Evolutionary conservation across 257 asterid species (phyloP), one percentile per base, ranked within the genome.

Genomic region (Gardenia jasminoides): DNA sequence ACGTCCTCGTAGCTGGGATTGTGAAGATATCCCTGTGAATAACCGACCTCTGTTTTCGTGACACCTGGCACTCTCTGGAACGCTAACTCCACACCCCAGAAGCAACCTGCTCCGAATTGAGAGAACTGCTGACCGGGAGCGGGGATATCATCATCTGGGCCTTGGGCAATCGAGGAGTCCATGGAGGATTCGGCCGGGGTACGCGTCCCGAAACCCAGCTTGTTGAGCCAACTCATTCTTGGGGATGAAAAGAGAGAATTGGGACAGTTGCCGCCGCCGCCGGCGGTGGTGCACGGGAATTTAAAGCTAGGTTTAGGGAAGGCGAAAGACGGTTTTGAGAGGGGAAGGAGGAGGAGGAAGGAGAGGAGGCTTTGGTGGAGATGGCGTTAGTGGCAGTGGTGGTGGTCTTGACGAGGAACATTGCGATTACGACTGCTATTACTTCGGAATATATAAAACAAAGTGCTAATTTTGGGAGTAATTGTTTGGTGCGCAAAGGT

Each of bases 71-170:
- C 93, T 80, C 99, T 88, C 92, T 95, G 98, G 65, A 78, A 95
- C 41, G 90, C 97, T 81, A 95, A 88, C 85, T 95, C 99, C 68
- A 91, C 94, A 12, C 99, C 99, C 99, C 99, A 95, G 87, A 95
- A 95, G 39, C 99, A 95, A 15, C 99, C 98, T 22, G 94, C 92
- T 50, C 98, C 98, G 84, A 95, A 93, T 83, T 95, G 99, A 36
- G 94, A 96, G 78, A 95, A 88, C 77, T 85, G 84, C 78, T 90
- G 93, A 19, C 98, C 98, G 30, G 97, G 92, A 0, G 90, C 90
- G 0, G 98, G 97, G 19, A 74, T 66, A 43, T 95, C 97, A 58
- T 87, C 91, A 80, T 95, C 99, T 19, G 97, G 92, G 43, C 94
- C 92, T 82, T 88, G 94, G 7, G 96, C 85, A 64, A 91, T 85